Conservation (phyloP, 192 early-diverging fungal genomes). For the Chytriomyces confervae region DNA sequence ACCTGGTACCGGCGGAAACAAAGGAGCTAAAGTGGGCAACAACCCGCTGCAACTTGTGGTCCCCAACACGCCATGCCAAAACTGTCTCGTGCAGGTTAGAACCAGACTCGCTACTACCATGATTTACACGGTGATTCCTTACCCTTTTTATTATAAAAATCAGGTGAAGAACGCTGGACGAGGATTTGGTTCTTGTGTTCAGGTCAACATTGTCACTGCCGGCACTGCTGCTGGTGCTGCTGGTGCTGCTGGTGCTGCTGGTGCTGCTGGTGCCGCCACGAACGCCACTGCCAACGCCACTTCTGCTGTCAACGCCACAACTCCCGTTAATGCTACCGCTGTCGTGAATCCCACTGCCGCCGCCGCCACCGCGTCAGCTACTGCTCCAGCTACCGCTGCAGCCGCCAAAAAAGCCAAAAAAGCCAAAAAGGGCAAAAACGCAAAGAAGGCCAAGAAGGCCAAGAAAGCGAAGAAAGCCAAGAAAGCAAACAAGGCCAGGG, state of each 20-base stretch:
- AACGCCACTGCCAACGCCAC: slow-evolving; percentile 6
- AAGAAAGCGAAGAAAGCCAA: no score
- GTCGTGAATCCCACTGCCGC: background rate
- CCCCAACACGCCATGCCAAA: slow-evolving; percentile 6
- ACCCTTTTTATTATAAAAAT: background rate
- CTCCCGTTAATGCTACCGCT: background rate
- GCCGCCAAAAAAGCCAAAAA: no score
- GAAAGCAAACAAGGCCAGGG: no score
- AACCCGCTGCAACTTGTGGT: slow-evolving; percentile 3
- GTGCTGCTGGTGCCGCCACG: slow-evolving; percentile 25
- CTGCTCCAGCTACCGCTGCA: background rate
- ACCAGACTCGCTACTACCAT: no score
- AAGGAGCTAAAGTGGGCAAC: background rate
- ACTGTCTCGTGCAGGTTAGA: slow-evolving; percentile 7
- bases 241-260: slow-evolving; percentile 18
- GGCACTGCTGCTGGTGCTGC: slow-evolving; percentile 30
- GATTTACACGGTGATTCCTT: no score
- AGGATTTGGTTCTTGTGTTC: background rate
- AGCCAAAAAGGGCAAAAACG: no score
- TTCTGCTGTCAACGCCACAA: background rate
- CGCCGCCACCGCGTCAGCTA: slow-evolving; percentile 3
- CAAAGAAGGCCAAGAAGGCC: no score
- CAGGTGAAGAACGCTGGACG: background rate
- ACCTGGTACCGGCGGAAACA: background rate
- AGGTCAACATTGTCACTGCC: slow-evolving; percentile 25